Percentiles rank a stretch among this genome's conserved stretches.
These are phyloP conservation scores for Cladosporium phlei DNA, from an alignment of 2,329 filamentous ascomycete species.

Conservation along the genomic window DNA sequence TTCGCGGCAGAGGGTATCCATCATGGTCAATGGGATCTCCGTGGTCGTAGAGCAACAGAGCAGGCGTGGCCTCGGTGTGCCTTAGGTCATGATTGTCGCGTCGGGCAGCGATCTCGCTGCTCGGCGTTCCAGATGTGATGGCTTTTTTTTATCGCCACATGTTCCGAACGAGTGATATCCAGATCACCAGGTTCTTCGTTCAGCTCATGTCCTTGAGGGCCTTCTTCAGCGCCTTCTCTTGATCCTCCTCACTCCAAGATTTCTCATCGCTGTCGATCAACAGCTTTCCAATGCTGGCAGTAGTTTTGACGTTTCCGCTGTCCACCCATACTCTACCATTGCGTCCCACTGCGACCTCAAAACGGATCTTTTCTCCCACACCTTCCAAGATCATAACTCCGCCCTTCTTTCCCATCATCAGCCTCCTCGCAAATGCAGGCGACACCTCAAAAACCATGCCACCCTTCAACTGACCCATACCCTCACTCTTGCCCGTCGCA, in stretches of 20 bases:
- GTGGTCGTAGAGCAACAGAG: too few relatives aligned
- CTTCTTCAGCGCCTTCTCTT: constrained; percentile 65
- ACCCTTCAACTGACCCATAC: constrained; percentile 73
- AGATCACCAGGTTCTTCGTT: background rate
- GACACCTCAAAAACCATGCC: constrained; percentile 85
- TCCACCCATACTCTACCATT: constrained; percentile 93
- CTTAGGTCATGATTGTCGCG: too few relatives aligned
- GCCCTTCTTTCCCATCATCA: constrained; percentile 62
- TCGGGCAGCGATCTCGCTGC: too few relatives aligned
- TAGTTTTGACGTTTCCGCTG: constrained; percentile 66
- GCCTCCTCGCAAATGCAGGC: constrained; percentile 71
- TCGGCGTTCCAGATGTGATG: too few relatives aligned
- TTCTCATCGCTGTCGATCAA: constrained; percentile 72
- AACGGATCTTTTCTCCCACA: constrained; percentile 74
- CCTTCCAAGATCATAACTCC: constrained; percentile 72
- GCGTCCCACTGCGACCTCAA: constrained; percentile 88
- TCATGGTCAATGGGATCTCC: too few relatives aligned
- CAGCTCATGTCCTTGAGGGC: constrained; percentile 54
- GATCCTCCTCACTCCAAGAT: constrained; percentile 58
- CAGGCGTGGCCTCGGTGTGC: too few relatives aligned
- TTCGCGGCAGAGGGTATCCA: too few relatives aligned
- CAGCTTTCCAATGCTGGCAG: constrained; percentile 73
- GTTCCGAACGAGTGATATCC: too few relatives aligned
- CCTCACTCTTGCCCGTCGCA: constrained; percentile 81
- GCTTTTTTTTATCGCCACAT: too few relatives aligned